Evolutionary conservation across 2,329 filamentous ascomycete genomes (phyloP), one percentile per base, ranked within the genome.

Genomic region (Verticillium isaacii): DNA sequence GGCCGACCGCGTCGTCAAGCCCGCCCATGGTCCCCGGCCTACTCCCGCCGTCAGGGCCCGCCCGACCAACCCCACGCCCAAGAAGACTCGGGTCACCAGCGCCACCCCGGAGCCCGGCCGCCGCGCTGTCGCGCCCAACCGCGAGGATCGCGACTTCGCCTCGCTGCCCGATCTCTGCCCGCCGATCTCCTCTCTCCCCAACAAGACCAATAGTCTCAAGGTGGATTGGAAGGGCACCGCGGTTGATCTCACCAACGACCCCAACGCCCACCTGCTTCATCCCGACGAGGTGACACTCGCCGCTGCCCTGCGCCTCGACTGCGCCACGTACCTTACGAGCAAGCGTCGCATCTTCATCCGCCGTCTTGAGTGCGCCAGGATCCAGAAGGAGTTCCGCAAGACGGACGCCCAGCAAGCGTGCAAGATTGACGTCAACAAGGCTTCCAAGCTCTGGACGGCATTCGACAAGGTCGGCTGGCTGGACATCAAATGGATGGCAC

Each of bases 391-490:
- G 70, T 97, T 97, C 74, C 89, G 92, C 73, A 97, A 97, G 84
- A 98, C 94, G 1, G 92, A 97, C 72, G 92, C 93, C 5, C 94
- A 98, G 75, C 91, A 96, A 74, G 92, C 92, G n/a, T 96, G 92
- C 83, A 96, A 96, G 80, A 97, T 97, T 66, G 94, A 98, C 70
- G 94, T 98, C 73, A 97, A 97, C 81, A 98, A 97, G 80, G 92
- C 93, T 3, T 96, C 92, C 67, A 94, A 94, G 75, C 82, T 98
- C 56, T 97, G 92, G 91, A 88, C 88, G 41, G 92, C 92, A 6
- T 98, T 92, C 72, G 91, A 97, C 58, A 89, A 88, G 68, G 91
- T 95, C 41, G 90, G 90, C 68, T 96, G 93, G 92, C 87, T 97
- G 65, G 82, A 90, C 5, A 72, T 78, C 17, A 66, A 73, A 3